Base-by-base conservation (phyloP, 2,329 filamentous ascomycete species). In the Alternaria dauci region DNA sequence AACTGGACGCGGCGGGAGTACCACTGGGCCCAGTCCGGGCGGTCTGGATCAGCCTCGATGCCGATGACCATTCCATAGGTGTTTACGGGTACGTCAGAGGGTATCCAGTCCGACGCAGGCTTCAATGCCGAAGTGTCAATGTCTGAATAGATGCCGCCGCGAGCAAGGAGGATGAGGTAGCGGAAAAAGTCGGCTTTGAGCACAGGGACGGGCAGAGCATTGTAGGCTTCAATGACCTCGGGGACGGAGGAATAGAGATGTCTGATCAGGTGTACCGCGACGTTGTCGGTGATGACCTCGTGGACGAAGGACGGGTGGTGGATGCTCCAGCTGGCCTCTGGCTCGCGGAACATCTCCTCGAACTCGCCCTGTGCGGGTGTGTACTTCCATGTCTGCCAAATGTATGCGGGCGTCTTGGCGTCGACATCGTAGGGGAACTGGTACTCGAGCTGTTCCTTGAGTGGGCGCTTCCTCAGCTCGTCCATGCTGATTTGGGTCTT, bases 371-470 rank as follows among this genome's bases (percentile, higher is more conserved):
- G 91, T 1, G 89, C 86, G 0, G 94, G 94, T 1, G 88, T 91
- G 73, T 88, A 90, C 79, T 96, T 97, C 95, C 95, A 99, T 14
- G 95, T 99, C 84, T 99, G 95, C 95, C 95, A 99, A 75, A 99
- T 96, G 83, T 97, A 98, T 58, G 93, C 94, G 3, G 95, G 95
- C 78, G 98, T 98, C 78, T 94, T 96, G 70, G 85, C 80, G 74
- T 93, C 88, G 64, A 94, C 85, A 73, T 97, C 91, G 84, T 98
- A 99, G 20, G 94, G 93, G 79, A 95, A 98, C 71, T 96, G 91
- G 82, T 96, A 97, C 53, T 89, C 90, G 58, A 99, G 87, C 81
- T 95, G 87, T 66, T 97, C 82, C 86, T 91, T 84, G 54, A 94
- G 85, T 16, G 91, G 88, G 81, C 91, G 88, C 74, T 85, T 87